Evolutionary conservation across 805 yeast species (phyloP).

Genomic region (Phaffomyces antillensis): DNA sequence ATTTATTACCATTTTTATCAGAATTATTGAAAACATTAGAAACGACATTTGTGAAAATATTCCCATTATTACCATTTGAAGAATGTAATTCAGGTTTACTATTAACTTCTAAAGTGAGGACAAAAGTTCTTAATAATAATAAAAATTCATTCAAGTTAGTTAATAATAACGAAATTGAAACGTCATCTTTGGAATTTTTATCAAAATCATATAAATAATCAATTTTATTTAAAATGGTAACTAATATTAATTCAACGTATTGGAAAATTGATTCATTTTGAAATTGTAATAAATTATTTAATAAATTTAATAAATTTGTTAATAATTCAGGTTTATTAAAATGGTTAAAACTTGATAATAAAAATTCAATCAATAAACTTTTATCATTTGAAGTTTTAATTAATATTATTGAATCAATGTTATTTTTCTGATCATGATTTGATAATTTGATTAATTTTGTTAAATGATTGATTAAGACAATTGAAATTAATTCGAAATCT

Average conservation of each 20-base stretch:
- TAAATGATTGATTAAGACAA: conserved; percentile 19
- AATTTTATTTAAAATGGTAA: conserved; percentile 18
- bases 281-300: conserved; percentile 16
- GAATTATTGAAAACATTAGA: conserved; percentile 74
- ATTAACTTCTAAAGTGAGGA: conserved; percentile 46
- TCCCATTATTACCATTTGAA: conserved; percentile 32
- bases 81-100: conserved; percentile 1
- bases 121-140: conserved; percentile 29
- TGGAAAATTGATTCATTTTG: conserved; percentile 22
- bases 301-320: conserved; percentile 14
- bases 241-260: conserved; percentile 17
- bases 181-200: conserved; percentile 29
- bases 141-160: conserved; percentile 64
- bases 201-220: conserved; percentile 13
- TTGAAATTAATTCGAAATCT: conserved; percentile 16
- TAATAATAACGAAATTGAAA: conserved; percentile 37
- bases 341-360: conserved; percentile 16
- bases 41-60: conserved; percentile 48
- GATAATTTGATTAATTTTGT: conserved; percentile 15
- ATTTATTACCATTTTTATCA: conserved; percentile 29
- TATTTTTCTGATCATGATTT: conserved; percentile 10
- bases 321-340: conserved; percentile 18
- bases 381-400: conserved; percentile 7
- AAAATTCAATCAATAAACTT: conserved; percentile 18
- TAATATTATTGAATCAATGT: conserved; percentile 11